A percentile compares a stretch with the other conserved stretches of the same genome.
Conservation (phyloP, 1,284 basidiomycete genomes). For the Cryptococcus maquisensis region DNA sequence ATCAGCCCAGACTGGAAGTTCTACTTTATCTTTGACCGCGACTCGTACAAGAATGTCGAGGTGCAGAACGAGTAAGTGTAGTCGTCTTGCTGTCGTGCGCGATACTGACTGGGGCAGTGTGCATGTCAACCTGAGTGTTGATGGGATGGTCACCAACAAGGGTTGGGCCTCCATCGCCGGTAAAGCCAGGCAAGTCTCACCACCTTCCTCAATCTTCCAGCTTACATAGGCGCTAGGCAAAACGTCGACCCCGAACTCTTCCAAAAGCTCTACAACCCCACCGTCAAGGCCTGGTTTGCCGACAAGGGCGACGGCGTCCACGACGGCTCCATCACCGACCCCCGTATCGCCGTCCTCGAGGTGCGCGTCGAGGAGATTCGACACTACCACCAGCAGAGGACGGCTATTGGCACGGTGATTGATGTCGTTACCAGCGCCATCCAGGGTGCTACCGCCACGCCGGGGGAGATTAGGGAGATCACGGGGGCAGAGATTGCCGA, state of each 20-base stretch:
- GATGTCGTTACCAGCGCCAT: constrained; percentile 58
- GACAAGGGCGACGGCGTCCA: constrained; percentile 82
- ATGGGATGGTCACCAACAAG: constrained; percentile 56
- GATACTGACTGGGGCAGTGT: constrained; percentile 24
- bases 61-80: constrained; percentile 59
- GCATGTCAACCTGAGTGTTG: constrained; percentile 76
- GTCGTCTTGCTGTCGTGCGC: too few relatives aligned
- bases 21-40: constrained; percentile 70
- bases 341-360: constrained; percentile 74
- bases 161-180: constrained; percentile 86
- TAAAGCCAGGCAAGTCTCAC: constrained; percentile 52
- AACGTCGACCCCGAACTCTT: constrained; percentile 63
- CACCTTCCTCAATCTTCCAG: neutral
- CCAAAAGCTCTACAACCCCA: constrained; percentile 63
- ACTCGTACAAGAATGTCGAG: constrained; percentile 70
- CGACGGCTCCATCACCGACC: constrained; percentile 73
- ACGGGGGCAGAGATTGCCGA: constrained; percentile 57
- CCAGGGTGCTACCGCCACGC: constrained; percentile 57
- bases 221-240: constrained; percentile 46
- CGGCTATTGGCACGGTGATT: constrained; percentile 52
- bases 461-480: constrained; percentile 63
- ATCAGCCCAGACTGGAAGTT: constrained; percentile 37
- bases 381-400: constrained; percentile 63
- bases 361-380: constrained; percentile 72
- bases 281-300: constrained; percentile 75